A percentile compares a stretch with the other conserved stretches of the same genome.
These are phyloP conservation scores for Litsea cubeba DNA, from an alignment of 164 flowering plant species.

Conservation along the genomic window DNA sequence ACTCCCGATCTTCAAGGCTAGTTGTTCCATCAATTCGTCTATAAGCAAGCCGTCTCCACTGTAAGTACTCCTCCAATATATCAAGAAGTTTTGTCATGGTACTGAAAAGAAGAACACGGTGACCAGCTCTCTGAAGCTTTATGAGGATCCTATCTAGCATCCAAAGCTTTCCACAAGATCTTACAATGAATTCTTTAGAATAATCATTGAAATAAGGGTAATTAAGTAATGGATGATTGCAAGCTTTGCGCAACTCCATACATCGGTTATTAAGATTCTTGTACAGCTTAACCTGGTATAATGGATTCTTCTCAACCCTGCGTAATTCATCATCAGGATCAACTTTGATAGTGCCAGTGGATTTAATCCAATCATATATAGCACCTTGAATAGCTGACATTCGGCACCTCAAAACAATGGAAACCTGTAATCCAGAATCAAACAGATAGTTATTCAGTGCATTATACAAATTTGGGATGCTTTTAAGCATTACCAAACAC, in stretches of 20 bases:
- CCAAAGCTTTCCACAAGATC: constrained; percentile 97
- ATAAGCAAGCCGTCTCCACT: constrained; percentile 82
- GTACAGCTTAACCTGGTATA: constrained; percentile 64
- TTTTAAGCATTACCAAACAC: no score
- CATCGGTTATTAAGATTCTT: constrained; percentile 81
- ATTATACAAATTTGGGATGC: neutral
- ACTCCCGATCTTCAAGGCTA: constrained; percentile 93
- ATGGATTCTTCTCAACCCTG: constrained; percentile 64
- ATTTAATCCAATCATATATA: constrained; percentile 95
- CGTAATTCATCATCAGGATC: constrained; percentile 92
- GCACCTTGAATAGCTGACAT: constrained; percentile 96
- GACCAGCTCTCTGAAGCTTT: constrained; percentile 91
- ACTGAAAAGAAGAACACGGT: constrained; percentile 91
- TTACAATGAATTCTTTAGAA: constrained; percentile 83
- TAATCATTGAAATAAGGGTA: constrained; percentile 81
- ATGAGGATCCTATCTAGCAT: constrained; percentile 87
- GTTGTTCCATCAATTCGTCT: constrained; percentile 97
- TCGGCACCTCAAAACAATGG: constrained; percentile 81
- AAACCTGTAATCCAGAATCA: constrained; percentile 50
- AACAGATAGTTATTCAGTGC: constrained; percentile 2
- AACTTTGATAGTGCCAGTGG: constrained; percentile 89
- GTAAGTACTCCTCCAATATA: constrained; percentile 89
- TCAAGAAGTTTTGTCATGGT: constrained; percentile 99
- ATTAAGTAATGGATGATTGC: constrained; percentile 97
- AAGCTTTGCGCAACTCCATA: constrained; percentile 94